Evolutionary conservation across 2,329 filamentous ascomycete species (phyloP).

Genomic region (Pestalotiopsis sp.): DNA sequence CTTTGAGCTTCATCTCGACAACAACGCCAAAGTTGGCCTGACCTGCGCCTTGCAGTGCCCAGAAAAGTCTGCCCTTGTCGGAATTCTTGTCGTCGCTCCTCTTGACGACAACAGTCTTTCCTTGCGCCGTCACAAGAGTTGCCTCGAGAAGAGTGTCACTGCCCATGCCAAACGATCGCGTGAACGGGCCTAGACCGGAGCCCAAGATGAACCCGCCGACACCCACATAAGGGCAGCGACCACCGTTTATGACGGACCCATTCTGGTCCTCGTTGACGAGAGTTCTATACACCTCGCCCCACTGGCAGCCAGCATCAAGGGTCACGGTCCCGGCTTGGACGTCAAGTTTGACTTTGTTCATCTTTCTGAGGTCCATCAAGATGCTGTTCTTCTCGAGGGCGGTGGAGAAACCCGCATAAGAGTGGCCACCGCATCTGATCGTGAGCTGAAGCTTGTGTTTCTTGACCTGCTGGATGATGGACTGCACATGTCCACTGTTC

Average conservation of each 20-base stretch:
- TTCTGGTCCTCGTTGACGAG: conserved; percentile 27
- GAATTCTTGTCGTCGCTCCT: conserved; percentile 20
- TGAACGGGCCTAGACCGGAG: conserved; percentile 39
- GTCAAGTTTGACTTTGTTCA: conserved; percentile 32
- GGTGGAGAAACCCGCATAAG: conserved; percentile 33
- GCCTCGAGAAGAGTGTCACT: conserved; percentile 37
- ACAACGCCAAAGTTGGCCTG: conserved; percentile 44
- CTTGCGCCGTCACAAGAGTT: conserved; percentile 36
- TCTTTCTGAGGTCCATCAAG: conserved; percentile 31
- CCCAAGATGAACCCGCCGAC: conserved; percentile 41
- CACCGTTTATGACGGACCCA: conserved; percentile 31
- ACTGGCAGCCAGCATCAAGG: conserved; percentile 29
- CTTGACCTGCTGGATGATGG: conserved; percentile 20
- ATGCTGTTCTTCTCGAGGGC: conserved; percentile 22
- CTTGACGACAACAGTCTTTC: conserved; percentile 22
- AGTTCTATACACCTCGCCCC: conserved; percentile 35
- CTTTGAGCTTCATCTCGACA: conserved; percentile 30
- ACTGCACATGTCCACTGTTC: conserved; percentile 19
- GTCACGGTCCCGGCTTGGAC: conserved; percentile 20
- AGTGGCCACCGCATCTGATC: conserved; percentile 35
- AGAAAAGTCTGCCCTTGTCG: conserved; percentile 36
- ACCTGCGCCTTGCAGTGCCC: conserved; percentile 42
- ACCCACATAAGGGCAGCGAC: conserved; percentile 38
- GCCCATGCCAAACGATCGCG: conserved; percentile 37
- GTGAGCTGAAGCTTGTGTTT: conserved; percentile 20